Evolutionary conservation across 108 stramenopile genomes (phyloP).

Genomic region (Chaetoceros tenuissimus): DNA sequence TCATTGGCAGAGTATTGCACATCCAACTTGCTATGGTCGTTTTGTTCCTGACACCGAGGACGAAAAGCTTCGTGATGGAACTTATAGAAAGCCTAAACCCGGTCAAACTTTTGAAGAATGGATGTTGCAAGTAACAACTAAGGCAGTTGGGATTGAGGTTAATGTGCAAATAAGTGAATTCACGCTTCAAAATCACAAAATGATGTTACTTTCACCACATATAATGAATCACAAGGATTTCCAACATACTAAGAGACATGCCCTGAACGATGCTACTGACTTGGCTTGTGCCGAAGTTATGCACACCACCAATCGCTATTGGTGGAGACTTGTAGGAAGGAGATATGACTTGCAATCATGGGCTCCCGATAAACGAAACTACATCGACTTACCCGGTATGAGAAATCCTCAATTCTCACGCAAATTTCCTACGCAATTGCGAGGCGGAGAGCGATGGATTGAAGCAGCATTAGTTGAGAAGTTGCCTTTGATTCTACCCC

Average conservation of each 20-base stretch:
- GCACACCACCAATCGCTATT: conserved; percentile 89
- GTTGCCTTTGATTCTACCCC: conserved; percentile 75
- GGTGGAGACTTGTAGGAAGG: conserved; percentile 95
- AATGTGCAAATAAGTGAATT: conserved; percentile 96
- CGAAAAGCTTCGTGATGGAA: conserved; percentile 82
- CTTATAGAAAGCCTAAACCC: conserved; percentile 66
- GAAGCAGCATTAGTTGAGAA: conserved; percentile 82
- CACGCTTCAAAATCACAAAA: conserved; percentile 96
- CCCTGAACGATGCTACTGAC: conserved; percentile 62
- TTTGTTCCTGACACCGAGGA: conserved; percentile 98
- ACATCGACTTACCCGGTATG: conserved; percentile 69
- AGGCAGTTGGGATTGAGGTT: conserved; percentile 94
- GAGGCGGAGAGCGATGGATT: conserved; percentile 84
- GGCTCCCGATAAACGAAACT: conserved; percentile 83
- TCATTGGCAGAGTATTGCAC: conserved; percentile 91
- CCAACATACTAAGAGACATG: conserved; percentile 37
- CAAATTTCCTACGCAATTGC: conserved; percentile 66
- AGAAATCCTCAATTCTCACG: conserved; percentile 54
- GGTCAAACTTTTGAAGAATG: conserved; percentile 92
- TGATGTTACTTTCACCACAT: conserved; percentile 86
- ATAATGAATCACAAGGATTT: conserved; percentile 90
- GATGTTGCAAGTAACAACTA: conserved; percentile 95
- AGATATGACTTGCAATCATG: conserved; percentile 94
- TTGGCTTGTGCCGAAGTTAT: conserved; percentile 95
- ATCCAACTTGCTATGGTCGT: conserved; percentile 86